phyloP scores from a whole-genome alignment of 441 rosid species.

The Populus tomentosa region DNA sequence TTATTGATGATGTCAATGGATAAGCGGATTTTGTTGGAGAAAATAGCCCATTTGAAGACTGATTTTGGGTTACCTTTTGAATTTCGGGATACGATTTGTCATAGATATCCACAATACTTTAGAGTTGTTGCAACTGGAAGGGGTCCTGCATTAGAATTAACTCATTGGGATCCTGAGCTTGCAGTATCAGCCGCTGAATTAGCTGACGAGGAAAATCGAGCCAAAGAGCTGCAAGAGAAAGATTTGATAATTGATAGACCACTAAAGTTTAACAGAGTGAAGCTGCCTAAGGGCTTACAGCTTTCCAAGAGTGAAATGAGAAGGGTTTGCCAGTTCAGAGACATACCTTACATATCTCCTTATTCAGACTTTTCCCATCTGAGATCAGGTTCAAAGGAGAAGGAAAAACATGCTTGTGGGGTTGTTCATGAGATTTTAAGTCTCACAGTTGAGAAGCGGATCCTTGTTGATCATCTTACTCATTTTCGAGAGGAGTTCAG shows the following conservation, averaged over 20 bases:
- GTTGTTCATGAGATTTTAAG: conserved; percentile 91
- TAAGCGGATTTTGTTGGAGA: conserved; percentile 74
- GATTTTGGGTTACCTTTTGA: conserved; percentile 83
- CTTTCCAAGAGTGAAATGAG: conserved; percentile 67
- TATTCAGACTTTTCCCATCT: conserved; percentile 72
- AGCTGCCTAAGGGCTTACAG: no score
- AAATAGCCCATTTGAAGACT: conserved; percentile 71
- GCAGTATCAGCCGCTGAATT: conserved; percentile 86
- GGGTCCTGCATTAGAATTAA: conserved; percentile 81
- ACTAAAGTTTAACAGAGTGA: no score
- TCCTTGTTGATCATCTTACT: conserved; percentile 87
- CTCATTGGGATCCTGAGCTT: conserved; percentile 91
- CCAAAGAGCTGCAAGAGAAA: conserved; percentile 55
- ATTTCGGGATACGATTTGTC: conserved; percentile 78
- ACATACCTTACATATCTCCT: conserved; percentile 72
- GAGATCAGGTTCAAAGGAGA: conserved; percentile 55
- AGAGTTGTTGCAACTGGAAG: conserved; percentile 60
- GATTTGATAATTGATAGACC: conserved; percentile 53
- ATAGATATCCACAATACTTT: conserved; percentile 72
- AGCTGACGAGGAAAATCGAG: conserved; percentile 61
- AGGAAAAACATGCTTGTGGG: conserved; percentile 87
- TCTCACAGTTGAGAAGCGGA: conserved; percentile 81
- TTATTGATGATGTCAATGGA: conserved; percentile 86
- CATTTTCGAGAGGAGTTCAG: conserved; percentile 90
- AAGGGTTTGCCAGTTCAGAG: conserved; percentile 65